Evolutionary conservation across 176 grass and related monocot genomes (phyloP).

Genomic region (Triticum timopheevii): DNA sequence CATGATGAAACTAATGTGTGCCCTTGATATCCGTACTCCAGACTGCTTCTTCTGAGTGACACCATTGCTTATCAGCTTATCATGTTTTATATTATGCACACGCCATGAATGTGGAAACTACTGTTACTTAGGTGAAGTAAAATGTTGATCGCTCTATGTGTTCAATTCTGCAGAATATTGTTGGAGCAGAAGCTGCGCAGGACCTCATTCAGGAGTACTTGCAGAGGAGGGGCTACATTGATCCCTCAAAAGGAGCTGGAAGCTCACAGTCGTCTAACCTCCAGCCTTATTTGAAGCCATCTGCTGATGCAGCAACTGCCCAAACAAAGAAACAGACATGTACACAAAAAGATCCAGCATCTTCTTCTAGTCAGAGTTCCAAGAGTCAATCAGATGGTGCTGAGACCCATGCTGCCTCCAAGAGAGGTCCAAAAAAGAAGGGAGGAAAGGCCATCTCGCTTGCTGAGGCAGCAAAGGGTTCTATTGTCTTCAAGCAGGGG

Average conservation of each 20-base stretch:
- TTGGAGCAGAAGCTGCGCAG: slow-evolving; percentile 73
- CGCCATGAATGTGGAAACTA: not conserved
- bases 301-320: slow-evolving; percentile 40
- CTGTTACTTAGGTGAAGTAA: not conserved
- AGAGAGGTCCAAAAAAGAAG: slow-evolving; percentile 77
- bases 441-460: slow-evolving; percentile 72
- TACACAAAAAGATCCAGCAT: slow-evolving; percentile 47
- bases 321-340: slow-evolving; percentile 63
- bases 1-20: not conserved
- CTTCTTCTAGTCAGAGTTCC: slow-evolving; percentile 48
- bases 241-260: slow-evolving; percentile 39
- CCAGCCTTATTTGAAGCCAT: slow-evolving; percentile 59
- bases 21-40: not conserved
- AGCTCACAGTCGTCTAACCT: slow-evolving; percentile 36
- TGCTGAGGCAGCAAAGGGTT: slow-evolving; percentile 83
- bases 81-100: not conserved
- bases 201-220: slow-evolving; percentile 85
- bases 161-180: slow-evolving; percentile 67
- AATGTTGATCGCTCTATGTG: slow-evolving; percentile 1
- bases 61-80: not conserved
- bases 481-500: slow-evolving; percentile 91
- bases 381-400: slow-evolving; percentile 52
- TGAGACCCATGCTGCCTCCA: slow-evolving; percentile 38
- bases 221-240: slow-evolving; percentile 60
- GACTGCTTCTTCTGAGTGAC: not conserved